Conservation (phyloP, 2,329 filamentous ascomycete species). For the Furcasterigmium sp. region DNA sequence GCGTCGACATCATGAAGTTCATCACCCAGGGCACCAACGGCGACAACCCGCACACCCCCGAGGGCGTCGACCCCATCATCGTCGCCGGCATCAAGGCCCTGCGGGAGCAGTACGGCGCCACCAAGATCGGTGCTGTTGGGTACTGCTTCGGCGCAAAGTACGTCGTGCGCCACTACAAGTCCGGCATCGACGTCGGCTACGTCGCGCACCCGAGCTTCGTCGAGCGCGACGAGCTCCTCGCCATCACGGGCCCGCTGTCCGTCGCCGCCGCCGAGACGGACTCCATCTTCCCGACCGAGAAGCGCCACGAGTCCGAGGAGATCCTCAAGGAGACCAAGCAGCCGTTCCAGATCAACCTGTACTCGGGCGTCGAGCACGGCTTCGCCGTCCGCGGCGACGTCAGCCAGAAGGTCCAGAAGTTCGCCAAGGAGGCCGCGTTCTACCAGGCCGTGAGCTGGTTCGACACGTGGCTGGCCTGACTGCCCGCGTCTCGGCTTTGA, state of each 20-base stretch:
- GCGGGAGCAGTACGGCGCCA: constrained; percentile 47
- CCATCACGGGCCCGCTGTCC: constrained; percentile 61
- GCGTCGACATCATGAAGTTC: constrained; percentile 26
- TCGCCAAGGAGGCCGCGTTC: constrained; percentile 78
- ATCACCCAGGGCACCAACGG: constrained; percentile 36
- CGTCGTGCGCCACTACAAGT: constrained; percentile 59
- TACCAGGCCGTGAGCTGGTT: constrained; percentile 75
- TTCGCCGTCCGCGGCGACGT: constrained; percentile 67
- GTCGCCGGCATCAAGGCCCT: constrained; percentile 46
- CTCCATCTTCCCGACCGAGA: constrained; percentile 57
- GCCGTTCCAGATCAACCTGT: constrained; percentile 75
- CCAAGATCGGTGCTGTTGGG: constrained; percentile 59
- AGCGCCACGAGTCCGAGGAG: constrained; percentile 60
- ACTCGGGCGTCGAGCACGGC: constrained; percentile 65
- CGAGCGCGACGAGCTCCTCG: constrained; percentile 57
- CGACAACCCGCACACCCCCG: constrained; percentile 36
- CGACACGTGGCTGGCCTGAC: constrained; percentile 47
- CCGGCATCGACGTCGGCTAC: constrained; percentile 65
- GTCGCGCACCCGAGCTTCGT: constrained; percentile 76
- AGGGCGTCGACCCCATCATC: constrained; percentile 26
- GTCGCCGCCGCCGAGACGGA: constrained; percentile 63
- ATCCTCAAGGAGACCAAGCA: constrained; percentile 51
- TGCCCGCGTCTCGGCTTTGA: not conserved
- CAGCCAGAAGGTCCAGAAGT: constrained; percentile 52
- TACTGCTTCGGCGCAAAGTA: constrained; percentile 79